Conservation (phyloP, 352 stramenopile genomes). For the Phytopythium helicoides region DNA sequence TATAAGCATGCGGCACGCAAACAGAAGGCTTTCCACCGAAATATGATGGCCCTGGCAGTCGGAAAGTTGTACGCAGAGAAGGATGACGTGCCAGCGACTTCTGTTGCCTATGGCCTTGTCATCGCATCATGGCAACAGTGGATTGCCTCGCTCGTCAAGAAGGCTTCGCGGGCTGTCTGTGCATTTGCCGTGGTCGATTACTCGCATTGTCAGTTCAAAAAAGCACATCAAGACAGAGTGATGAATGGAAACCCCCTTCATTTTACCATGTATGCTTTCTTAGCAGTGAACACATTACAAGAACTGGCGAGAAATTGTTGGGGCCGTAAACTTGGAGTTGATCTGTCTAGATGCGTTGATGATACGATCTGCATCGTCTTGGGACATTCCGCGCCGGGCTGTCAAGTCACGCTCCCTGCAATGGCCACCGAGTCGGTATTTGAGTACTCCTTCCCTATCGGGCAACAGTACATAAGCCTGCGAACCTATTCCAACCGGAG, state of each 20-base stretch:
- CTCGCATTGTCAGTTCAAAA: not conserved
- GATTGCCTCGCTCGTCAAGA: constrained; percentile 12
- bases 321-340: constrained; percentile 84
- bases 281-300: constrained; percentile 29
- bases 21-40: constrained; percentile 59
- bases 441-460: not conserved
- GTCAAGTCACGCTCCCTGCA: constrained; percentile 71
- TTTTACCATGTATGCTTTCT: not conserved
- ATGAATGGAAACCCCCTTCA: not conserved
- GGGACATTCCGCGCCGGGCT: constrained; percentile 54
- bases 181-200: not conserved
- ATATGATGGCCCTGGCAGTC: constrained; percentile 77
- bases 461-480: not conserved
- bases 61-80: constrained; percentile 77
- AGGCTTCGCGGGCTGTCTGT: constrained; percentile 16
- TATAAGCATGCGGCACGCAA: constrained; percentile 34
- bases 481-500: constrained; percentile 65
- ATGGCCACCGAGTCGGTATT: not conserved
- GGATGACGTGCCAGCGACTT: constrained; percentile 15
- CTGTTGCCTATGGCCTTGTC: too few species aligned
- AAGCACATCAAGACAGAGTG: constrained; percentile 4
- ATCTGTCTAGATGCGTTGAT: constrained; percentile 77
- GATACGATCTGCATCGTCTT: constrained; percentile 67
- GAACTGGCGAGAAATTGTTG: constrained; percentile 81
- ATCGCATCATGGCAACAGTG: constrained; percentile 4